These are phyloP conservation scores for Diaporthe longicolla DNA, from an alignment of 2,329 filamentous ascomycete genomes.

Conservation along the genomic window DNA sequence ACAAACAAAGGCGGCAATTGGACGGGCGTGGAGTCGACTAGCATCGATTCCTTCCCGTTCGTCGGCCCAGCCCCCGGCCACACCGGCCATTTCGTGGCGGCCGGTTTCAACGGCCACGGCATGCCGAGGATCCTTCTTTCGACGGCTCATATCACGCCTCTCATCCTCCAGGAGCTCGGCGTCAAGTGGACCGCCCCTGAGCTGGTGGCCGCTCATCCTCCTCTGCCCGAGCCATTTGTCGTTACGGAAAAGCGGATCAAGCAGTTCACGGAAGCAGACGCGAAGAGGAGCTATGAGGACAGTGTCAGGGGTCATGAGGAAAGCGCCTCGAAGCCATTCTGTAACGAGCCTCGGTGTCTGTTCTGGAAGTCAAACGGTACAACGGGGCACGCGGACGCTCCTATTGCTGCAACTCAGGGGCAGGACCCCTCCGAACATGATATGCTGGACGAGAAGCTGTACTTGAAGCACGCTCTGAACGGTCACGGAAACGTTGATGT, in stretches of 20 bases:
- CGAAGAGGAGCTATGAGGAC: slow-evolving; percentile 29
- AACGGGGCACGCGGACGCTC: not conserved
- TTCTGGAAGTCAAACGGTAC: slow-evolving; percentile 24
- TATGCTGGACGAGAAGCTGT: slow-evolving; percentile 12
- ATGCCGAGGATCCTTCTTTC: slow-evolving; percentile 52
- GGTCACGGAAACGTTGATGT: not conserved
- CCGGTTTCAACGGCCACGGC: slow-evolving; percentile 49
- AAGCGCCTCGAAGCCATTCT: slow-evolving; percentile 45
- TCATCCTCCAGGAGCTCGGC: slow-evolving; percentile 46
- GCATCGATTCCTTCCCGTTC: slow-evolving; percentile 46
- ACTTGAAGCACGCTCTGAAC: slow-evolving; percentile 10
- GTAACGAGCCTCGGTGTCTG: slow-evolving; percentile 34
- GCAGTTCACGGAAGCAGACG: slow-evolving; percentile 43
- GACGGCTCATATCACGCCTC: slow-evolving; percentile 48
- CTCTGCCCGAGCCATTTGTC: slow-evolving; percentile 49
- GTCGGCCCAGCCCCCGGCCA: slow-evolving; percentile 47
- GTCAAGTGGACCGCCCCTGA: slow-evolving; percentile 45
- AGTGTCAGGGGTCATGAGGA: slow-evolving; percentile 34
- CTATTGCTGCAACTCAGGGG: not conserved
- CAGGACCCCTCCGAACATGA: not conserved
- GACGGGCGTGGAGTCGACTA: slow-evolving; percentile 47
- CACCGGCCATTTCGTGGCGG: slow-evolving; percentile 47
- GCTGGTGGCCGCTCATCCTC: slow-evolving; percentile 45
- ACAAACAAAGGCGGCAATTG: slow-evolving; percentile 49
- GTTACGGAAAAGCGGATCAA: slow-evolving; percentile 48